phyloP scores from a whole-genome alignment of 352 stramenopile genomes.

The Phytophthora sojae region DNA sequence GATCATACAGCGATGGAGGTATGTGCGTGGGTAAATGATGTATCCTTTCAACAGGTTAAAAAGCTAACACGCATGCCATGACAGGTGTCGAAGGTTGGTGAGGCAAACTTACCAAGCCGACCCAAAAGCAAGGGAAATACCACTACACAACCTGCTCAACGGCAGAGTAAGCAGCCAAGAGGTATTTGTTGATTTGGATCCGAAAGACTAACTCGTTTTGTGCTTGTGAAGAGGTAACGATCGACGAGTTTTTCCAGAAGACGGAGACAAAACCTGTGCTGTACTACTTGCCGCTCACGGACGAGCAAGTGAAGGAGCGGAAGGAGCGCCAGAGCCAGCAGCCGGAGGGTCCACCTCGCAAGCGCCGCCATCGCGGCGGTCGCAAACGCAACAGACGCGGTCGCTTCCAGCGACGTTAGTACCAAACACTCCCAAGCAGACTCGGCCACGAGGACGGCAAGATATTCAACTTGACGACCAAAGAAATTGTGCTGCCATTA shows the following conservation, averaged over 20 bases:
- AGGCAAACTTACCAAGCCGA: slow-evolving; percentile 23
- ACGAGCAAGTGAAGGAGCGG: slow-evolving; percentile 69
- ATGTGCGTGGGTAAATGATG: neutral
- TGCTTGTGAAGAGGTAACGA: slow-evolving; percentile 42
- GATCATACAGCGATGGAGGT: slow-evolving; percentile 62
- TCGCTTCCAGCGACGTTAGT: slow-evolving; percentile 34
- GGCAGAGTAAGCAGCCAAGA: slow-evolving; percentile 26
- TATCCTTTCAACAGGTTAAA: neutral
- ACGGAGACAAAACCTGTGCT: slow-evolving; percentile 80
- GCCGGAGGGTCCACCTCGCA: slow-evolving; percentile 27
- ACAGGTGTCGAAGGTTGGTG: slow-evolving; percentile 41
- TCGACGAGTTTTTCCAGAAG: slow-evolving; percentile 83
- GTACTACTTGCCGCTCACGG: slow-evolving; percentile 81
- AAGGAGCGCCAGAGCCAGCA: slow-evolving; percentile 39
- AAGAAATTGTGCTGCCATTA: slow-evolving; percentile 27
- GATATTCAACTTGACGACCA: slow-evolving; percentile 1
- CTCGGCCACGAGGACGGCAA: slow-evolving; percentile 1
- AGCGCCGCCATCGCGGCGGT: slow-evolving; percentile 43
- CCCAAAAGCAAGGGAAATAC: slow-evolving; percentile 35
- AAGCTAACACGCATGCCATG: neutral
- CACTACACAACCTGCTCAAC: slow-evolving; percentile 20
- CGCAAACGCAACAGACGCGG: slow-evolving; percentile 43
- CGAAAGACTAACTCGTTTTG: slow-evolving; percentile 2
- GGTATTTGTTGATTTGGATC: neutral
- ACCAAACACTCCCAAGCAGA: slow-evolving; percentile 7